Evolutionary conservation across 2,329 filamentous ascomycete genomes (phyloP).

Genomic region (Ophiostoma populinum): DNA sequence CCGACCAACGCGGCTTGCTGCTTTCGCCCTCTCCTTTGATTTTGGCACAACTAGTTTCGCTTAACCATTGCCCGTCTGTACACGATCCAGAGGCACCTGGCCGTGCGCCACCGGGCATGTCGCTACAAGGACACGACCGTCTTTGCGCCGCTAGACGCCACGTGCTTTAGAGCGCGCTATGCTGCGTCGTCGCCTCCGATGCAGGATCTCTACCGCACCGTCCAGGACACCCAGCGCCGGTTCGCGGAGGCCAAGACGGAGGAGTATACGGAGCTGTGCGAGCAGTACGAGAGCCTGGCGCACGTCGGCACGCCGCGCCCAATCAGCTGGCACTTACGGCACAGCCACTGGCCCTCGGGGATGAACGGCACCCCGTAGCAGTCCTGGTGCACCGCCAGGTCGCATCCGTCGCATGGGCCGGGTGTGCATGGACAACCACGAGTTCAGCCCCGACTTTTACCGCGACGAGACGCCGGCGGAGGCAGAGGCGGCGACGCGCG

Average conservation of each 20-base stretch:
- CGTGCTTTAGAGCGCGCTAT: constrained; percentile 30
- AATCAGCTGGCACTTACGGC: constrained; percentile 88
- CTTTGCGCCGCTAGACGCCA: constrained; percentile 24
- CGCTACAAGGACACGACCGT: constrained; percentile 21
- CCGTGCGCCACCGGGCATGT: constrained; percentile 17
- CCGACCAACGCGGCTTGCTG: too few relatives aligned
- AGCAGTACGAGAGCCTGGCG: constrained; percentile 18
- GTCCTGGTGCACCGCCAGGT: constrained; percentile 93
- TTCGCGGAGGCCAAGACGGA: constrained; percentile 14
- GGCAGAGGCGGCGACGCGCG: constrained; percentile 36
- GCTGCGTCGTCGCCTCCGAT: constrained; percentile 19
- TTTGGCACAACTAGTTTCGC: too few relatives aligned
- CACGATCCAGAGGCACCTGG: constrained; percentile 31
- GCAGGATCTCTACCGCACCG: constrained; percentile 10
- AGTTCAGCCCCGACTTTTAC: constrained; percentile 59
- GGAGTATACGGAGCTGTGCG: constrained; percentile 18
- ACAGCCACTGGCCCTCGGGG: constrained; percentile 97
- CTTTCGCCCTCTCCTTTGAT: too few relatives aligned
- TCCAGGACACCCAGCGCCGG: constrained; percentile 12
- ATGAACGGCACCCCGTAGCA: constrained; percentile 98
- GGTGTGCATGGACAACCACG: constrained; percentile 75
- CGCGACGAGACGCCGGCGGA: constrained; percentile 49
- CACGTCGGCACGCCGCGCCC: constrained; percentile 71
- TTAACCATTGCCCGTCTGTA: constrained; percentile 42
- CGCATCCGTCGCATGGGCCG: constrained; percentile 94